These are phyloP conservation scores for Erysimum cheiri DNA, from an alignment of 441 rosid species.

Conservation along the genomic window DNA sequence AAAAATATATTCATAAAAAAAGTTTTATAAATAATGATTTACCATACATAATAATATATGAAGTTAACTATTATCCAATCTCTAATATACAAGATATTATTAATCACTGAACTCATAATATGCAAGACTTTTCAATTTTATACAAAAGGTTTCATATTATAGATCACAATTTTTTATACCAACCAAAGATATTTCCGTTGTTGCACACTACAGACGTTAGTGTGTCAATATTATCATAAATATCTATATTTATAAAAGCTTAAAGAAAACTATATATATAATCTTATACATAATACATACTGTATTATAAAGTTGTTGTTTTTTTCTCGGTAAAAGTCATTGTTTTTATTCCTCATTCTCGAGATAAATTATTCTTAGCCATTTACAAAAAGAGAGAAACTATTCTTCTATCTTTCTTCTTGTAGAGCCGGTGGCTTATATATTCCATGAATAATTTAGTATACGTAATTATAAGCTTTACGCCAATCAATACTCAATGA, in stretches of 20 bases:
- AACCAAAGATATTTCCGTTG: slow-evolving; percentile 6
- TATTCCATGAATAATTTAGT: slow-evolving; percentile 34
- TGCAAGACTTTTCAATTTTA: neutral
- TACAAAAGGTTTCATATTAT: neutral
- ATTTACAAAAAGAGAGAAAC: slow-evolving; percentile 43
- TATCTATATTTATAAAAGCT: slow-evolving; percentile 1
- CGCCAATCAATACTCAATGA: slow-evolving; percentile 44
- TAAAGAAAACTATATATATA: neutral
- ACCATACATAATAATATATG: neutral
- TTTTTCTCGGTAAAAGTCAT: neutral
- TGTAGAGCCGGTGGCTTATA: slow-evolving; percentile 39
- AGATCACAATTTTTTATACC: neutral
- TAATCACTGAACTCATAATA: slow-evolving; percentile 4
- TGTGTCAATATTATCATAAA: neutral
- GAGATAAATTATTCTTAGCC: slow-evolving; percentile 40
- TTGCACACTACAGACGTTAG: slow-evolving; percentile 9
- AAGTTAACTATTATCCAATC: neutral
- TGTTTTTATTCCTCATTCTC: slow-evolving; percentile 32
- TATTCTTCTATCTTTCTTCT: slow-evolving; percentile 39
- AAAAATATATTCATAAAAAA: neutral
- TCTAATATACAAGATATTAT: neutral
- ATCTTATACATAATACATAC: neutral
- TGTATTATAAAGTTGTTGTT: slow-evolving; percentile 5
- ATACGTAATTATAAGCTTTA: slow-evolving; percentile 29
- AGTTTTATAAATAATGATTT: neutral